These are phyloP conservation scores for Spencermartinsiella europaea DNA, from an alignment of 805 yeast species.

Conservation along the genomic window DNA sequence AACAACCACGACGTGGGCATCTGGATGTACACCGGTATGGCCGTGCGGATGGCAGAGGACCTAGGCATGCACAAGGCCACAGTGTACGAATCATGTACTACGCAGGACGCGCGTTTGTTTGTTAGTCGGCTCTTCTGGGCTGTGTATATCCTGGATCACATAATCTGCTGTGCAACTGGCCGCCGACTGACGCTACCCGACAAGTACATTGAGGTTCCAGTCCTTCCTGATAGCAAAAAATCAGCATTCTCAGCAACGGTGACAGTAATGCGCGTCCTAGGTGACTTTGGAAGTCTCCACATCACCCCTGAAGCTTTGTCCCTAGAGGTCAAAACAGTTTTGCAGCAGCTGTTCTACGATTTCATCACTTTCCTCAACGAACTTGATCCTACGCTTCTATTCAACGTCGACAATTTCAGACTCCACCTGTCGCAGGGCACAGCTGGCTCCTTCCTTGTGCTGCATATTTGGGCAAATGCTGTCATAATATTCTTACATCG, in stretches of 20 bases:
- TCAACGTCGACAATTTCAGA: slow-evolving; percentile 6
- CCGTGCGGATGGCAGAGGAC: slow-evolving; percentile 1
- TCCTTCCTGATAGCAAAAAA: background rate
- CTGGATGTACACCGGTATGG: slow-evolving; percentile 11
- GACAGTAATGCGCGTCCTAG: background rate
- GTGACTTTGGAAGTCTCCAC: background rate
- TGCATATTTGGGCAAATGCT: slow-evolving; percentile 6
- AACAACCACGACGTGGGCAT: slow-evolving; percentile 11
- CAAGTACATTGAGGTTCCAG: slow-evolving; percentile 22
- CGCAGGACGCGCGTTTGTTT: slow-evolving; percentile 1
- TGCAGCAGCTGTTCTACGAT: background rate
- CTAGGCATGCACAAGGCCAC: background rate
- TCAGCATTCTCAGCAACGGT: background rate
- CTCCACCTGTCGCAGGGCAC: background rate
- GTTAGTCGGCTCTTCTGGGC: slow-evolving; percentile 26
- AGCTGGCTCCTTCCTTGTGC: slow-evolving; percentile 2
- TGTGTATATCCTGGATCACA: slow-evolving; percentile 25
- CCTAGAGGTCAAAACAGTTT: background rate
- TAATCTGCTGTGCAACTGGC: slow-evolving; percentile 28
- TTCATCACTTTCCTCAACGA: background rate
- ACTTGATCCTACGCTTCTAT: slow-evolving; percentile 1
- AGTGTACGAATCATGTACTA: background rate
- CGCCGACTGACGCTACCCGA: slow-evolving; percentile 21
- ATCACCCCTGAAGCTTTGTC: background rate
- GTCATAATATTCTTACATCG: slow-evolving; percentile 3